Evolutionary conservation across 2,329 filamentous ascomycete species (phyloP).

Genomic region (Cladobotryum mycophilum): DNA sequence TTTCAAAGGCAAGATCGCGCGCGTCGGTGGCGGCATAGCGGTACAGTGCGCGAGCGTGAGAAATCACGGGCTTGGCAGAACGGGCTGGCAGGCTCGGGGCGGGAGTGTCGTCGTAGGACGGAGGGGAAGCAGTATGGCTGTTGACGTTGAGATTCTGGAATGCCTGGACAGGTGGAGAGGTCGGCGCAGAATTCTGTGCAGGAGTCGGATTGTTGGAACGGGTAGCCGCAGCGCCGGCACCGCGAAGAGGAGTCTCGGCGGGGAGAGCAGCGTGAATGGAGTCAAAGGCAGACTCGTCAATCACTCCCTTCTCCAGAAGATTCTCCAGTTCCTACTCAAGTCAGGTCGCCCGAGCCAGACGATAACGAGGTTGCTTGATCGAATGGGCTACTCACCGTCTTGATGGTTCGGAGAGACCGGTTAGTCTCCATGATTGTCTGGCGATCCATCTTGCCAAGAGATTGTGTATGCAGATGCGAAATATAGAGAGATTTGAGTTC

Average conservation of each 20-base stretch:
- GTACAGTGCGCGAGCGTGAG: constrained; percentile 75
- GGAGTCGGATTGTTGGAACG: constrained; percentile 26
- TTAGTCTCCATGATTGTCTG: constrained; percentile 64
- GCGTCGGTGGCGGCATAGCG: constrained; percentile 71
- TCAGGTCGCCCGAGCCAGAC: neutral
- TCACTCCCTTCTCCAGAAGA: constrained; percentile 74
- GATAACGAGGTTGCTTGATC: neutral
- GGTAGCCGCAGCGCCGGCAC: constrained; percentile 25
- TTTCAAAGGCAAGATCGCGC: constrained; percentile 74
- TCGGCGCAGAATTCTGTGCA: constrained; percentile 20
- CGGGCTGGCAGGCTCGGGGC: constrained; percentile 36
- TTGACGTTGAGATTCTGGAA: constrained; percentile 37
- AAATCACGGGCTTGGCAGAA: constrained; percentile 53
- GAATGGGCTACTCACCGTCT: constrained; percentile 55
- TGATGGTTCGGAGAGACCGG: constrained; percentile 80
- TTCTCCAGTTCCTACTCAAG: constrained; percentile 76
- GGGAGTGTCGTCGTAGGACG: constrained; percentile 45
- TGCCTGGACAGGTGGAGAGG: constrained; percentile 29
- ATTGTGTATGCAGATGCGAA: neutral
- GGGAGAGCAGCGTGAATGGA: constrained; percentile 71
- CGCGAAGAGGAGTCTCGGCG: constrained; percentile 50
- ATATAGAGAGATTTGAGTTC: neutral
- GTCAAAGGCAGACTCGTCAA: constrained; percentile 69
- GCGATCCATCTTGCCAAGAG: constrained; percentile 38
- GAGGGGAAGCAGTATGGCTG: constrained; percentile 37